A percentile compares a stretch with the other conserved stretches of the same genome.
Evolutionary conservation across 2,329 filamentous ascomycete genomes (phyloP).

Genomic region (Fonsecaea pugnacius): DNA sequence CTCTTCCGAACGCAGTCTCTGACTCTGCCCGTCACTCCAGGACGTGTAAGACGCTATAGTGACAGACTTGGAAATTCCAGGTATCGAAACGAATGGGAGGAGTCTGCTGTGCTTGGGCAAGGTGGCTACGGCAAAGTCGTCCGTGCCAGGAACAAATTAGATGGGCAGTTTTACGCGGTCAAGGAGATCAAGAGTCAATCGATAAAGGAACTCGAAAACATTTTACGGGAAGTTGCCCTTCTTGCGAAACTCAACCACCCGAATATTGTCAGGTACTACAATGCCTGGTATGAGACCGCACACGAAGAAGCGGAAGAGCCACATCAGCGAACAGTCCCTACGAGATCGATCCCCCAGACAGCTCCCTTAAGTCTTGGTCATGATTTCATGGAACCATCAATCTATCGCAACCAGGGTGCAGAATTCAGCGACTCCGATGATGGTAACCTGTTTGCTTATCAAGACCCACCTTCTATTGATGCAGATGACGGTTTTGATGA

Average conservation of each 20-base stretch:
- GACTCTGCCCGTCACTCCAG: constrained; percentile 21
- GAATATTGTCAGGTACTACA: constrained; percentile 85
- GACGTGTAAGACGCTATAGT: constrained; percentile 27
- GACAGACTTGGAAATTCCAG: constrained; percentile 61
- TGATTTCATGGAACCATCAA: constrained; percentile 90
- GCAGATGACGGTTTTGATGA: constrained; percentile 54
- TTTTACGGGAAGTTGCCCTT: constrained; percentile 83
- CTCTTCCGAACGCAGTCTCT: constrained; percentile 28
- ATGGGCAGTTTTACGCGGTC: constrained; percentile 91
- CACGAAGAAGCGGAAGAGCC: constrained; percentile 26
- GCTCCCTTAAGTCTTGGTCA: constrained; percentile 59
- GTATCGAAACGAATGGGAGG: constrained; percentile 87
- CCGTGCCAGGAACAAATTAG: constrained; percentile 90
- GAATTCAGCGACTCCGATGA: constrained; percentile 71
- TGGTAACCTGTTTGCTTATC: constrained; percentile 32
- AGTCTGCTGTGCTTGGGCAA: constrained; percentile 85
- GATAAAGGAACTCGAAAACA: constrained; percentile 63
- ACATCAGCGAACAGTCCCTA: constrained; percentile 10
- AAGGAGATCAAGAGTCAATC: constrained; percentile 92
- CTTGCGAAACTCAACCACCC: constrained; percentile 93
- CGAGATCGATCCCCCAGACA: constrained; percentile 20
- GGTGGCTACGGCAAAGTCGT: constrained; percentile 97
- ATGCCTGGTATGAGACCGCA: constrained; percentile 79
- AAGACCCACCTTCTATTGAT: constrained; percentile 40
- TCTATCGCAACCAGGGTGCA: constrained; percentile 66